Evolutionary conservation across 1,139 yeast genomes (phyloP), one percentile per base, ranked within the genome.

Genomic region (Protomyces arabidopsidicola): DNA sequence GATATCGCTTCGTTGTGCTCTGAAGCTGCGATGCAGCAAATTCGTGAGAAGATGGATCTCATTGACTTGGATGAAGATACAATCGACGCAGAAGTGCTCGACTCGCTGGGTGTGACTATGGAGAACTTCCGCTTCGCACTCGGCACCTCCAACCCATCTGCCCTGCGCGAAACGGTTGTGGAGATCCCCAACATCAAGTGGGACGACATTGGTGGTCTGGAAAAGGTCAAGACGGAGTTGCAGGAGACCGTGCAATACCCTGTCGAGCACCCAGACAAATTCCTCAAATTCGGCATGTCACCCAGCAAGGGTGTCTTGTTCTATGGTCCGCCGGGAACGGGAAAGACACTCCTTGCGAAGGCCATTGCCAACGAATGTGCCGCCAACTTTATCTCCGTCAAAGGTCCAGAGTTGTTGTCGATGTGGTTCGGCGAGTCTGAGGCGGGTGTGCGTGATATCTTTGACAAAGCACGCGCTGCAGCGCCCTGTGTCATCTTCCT

Each of bases 381-480:
- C 65, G 98, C 98, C 54, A 93, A 91, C 77, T 93, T 93, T 78
- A 91, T 93, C 70, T 88, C 96, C 58, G 97, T 93, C 67, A 91
- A 91, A 78, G 98, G 98, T 71, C 98, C 98, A 45, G 98, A 93
- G 78, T 83, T 91, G 74, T 83, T 93, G 74, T 88, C 96, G 78
- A 93, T 91, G 98, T 93, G 97, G 96, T 90, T 90, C 75, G 98
- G 98, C 82, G 98, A 93, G 79, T 89, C 97, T 22, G 98, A 93
- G 78, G 89, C 97, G 56, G 90, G 90, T 75, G 90, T 93, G 72
- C 88, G 98, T 79, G 98, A 91, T 76, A 91, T 93, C 72, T 93
- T 93, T 73, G 98, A 91, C 78, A 91, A 91, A 78, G 98, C 98
- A 20, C 86, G 98, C 78, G 98, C 98, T 64, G 97, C 98, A 65